phyloP scores from a whole-genome alignment of 2,329 filamentous ascomycete species.

The Xylariaceae sp. region DNA sequence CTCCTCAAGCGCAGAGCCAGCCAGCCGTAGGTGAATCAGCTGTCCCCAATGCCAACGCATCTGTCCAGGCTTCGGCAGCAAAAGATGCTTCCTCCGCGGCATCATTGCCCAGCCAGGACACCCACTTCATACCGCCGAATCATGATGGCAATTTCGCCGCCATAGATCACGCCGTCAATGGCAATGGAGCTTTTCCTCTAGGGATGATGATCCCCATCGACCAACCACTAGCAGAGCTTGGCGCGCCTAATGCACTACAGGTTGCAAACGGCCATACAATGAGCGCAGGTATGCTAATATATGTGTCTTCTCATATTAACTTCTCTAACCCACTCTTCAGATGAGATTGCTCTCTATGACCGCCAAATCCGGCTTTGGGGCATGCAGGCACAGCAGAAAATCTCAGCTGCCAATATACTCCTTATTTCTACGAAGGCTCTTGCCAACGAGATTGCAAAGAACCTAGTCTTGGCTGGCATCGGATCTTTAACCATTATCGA shows the following conservation, averaged over 20 bases:
- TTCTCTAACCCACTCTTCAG: constrained; percentile 51
- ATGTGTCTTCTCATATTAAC: constrained; percentile 1
- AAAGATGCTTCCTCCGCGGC: constrained; percentile 15
- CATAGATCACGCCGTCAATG: constrained; percentile 28
- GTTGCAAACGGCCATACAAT: constrained; percentile 38
- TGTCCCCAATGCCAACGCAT: constrained; percentile 5
- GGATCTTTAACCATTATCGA: constrained; percentile 90
- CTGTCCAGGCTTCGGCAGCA: constrained; percentile 24
- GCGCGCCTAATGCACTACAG: constrained; percentile 19
- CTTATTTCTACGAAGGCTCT: constrained; percentile 88
- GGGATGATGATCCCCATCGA: constrained; percentile 27
- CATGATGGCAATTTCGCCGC: constrained; percentile 26
- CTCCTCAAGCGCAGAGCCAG: constrained; percentile 10
- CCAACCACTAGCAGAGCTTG: constrained; percentile 23
- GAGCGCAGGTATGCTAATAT: constrained; percentile 44
- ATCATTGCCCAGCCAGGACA: constrained; percentile 19
- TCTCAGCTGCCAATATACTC: constrained; percentile 87
- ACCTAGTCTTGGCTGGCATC: constrained; percentile 92
- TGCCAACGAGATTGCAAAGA: constrained; percentile 95
- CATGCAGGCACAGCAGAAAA: constrained; percentile 90
- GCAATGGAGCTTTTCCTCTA: constrained; percentile 31
- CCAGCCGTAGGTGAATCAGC: background rate
- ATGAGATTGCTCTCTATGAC: constrained; percentile 97
- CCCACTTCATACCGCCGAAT: constrained; percentile 25
- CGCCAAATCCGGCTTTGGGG: constrained; percentile 98